These are phyloP conservation scores for Chytridium lagenaria DNA, from an alignment of 371 early-diverging fungal genomes.

Conservation along the genomic window DNA sequence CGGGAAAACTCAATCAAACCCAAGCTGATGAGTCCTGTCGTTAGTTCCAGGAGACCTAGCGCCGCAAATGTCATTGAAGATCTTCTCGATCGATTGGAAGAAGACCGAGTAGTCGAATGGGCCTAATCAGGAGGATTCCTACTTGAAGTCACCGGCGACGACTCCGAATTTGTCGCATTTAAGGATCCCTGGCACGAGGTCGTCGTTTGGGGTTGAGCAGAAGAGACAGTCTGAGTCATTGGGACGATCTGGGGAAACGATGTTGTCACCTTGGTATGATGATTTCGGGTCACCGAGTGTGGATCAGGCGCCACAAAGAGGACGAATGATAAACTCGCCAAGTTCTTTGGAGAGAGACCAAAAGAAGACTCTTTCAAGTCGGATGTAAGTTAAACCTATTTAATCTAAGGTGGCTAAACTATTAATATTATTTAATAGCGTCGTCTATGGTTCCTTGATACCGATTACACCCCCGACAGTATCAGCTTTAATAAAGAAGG, in stretches of 20 bases:
- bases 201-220: neutral
- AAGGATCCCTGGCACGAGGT: neutral
- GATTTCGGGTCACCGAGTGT: conserved; percentile 9
- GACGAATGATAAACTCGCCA: conserved; percentile 55
- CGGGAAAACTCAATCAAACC: conserved; percentile 12
- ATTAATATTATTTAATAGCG: neutral
- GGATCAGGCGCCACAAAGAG: neutral
- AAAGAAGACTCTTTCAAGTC: conserved; percentile 15
- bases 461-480: conserved; percentile 73
- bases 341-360: conserved; percentile 73
- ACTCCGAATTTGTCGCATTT: neutral
- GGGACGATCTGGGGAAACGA: neutral
- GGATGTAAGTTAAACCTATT: neutral
- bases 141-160: neutral
- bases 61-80: neutral
- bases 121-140: neutral
- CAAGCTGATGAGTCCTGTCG: conserved; percentile 14
- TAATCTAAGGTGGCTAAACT: neutral
- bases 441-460: conserved; percentile 66
- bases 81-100: neutral
- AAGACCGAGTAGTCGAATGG: neutral
- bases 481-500: conserved; percentile 85
- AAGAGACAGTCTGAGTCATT: conserved; percentile 6
- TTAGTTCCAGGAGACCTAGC: conserved; percentile 1
- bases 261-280: conserved; percentile 1